Evolutionary conservation across 176 grass and related monocot species (phyloP), one percentile per base, ranked within the genome.

Genomic region (Raddia guianensis): DNA sequence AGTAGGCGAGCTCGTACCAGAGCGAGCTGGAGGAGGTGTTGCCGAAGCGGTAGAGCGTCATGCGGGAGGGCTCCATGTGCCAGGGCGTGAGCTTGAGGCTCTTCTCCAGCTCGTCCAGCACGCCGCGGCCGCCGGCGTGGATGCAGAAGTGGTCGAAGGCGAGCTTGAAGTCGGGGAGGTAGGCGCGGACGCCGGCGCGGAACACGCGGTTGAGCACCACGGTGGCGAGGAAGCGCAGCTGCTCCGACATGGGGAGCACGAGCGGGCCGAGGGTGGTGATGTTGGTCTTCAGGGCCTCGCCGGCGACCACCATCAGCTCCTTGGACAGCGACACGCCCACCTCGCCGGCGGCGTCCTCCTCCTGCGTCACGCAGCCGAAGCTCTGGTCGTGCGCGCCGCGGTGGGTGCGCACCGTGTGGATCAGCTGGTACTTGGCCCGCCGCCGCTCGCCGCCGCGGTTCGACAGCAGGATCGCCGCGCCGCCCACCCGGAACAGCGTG

Each of bases 81-180:
- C 92, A 92, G 0, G 88, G 66, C 47, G 70, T 92, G 12, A 98
- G 90, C 73, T 91, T 86, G 37, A 98, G 80, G 84, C 85, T 94
- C 55, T 90, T 87, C 92, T 98, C 86, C 5, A 98, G 80, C 81
- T 93, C 92, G 70, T 98, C 95, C 12, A 98, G 83, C 21, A 98
- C 95, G 2, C 90, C 95, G 2, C 95, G 69, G 1, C 95, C 95
- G 0, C 92, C 95, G 0, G 95, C 95, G 77, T 98, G 95, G 82
- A 98, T 93, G 95, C 95, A 98, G 85, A 98, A 98, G 76, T 98
- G 95, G n/a, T 98, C 95, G 43, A 98, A 87, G 1, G 95, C 95
- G n/a, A 93, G 74, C 79, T 79, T 94, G 86, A 98, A 98, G 80
- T 98, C 92, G 0, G 95, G 95, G 0, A 98, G 86, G 74, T 98